Evolutionary conservation across 2,329 filamentous ascomycete species (phyloP), one percentile per base, ranked within the genome.

Genomic region (Colletotrichum truncatum): DNA sequence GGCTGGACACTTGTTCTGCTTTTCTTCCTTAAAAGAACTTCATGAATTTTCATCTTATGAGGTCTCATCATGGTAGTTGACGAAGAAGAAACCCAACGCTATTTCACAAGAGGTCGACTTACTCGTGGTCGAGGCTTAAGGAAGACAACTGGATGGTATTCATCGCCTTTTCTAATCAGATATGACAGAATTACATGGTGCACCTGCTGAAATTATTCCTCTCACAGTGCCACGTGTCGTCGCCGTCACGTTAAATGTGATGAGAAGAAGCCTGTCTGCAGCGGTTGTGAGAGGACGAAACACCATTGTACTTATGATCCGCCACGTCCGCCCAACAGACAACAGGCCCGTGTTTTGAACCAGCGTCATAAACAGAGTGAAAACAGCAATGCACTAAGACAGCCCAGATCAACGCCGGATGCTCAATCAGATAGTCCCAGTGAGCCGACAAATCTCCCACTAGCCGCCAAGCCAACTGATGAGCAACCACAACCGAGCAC

Each of bases 171-270:
- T 12, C 16, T 2, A 21, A 8, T 45, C 14, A 18, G 4, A 14
- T 10, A 14, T n/a, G n/a, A n/a, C 9, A 4, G 6, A 23, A 6
- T 11, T 4, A n/a, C 38, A n/a, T 28, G 5, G 25, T 12, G 28
- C 6, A 21, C 12, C n/a, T 43, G 18, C 30, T 28, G 8, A 26
- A 39, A n/a, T n/a, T 6, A 14, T 3, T 6, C n/a, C 36, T 14
- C 23, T 16, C 18, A 11, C 4, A 67, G 66, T 21, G 32, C 46
- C 16, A 67, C 62, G 11, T 67, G 66, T 14, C 61, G 62, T 7
- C 61, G 62, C 10, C 68, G 71, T 6, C 68, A 67, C 9, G 67
- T 72, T 66, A 71, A 72, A 46, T 72, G 71, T 39, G 71, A 73
- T n/a, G 71, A 72, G 55, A 56, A 53, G 5, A 73, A 71, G 46